Conservation (phyloP, 2,329 filamentous ascomycete species). For the Exutisphaerella laricina region DNA sequence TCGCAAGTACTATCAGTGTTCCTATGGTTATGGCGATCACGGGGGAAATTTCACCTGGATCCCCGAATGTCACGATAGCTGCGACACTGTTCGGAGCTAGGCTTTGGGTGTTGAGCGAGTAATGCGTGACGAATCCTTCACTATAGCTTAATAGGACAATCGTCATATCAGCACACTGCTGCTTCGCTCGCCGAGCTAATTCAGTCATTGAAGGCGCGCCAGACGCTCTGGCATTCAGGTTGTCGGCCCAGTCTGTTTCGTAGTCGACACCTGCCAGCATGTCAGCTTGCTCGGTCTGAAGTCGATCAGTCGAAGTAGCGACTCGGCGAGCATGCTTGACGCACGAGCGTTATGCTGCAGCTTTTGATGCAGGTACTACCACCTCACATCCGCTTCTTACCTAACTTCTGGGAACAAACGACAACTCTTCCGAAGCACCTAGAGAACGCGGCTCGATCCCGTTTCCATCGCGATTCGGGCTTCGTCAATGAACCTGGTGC, state of each 20-base stretch:
- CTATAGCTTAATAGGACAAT: neutral
- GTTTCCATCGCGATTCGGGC: too few relatives aligned
- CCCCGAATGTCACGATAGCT: neutral
- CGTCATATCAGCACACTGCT: neutral
- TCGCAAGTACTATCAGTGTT: neutral
- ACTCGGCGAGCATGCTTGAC: too few relatives aligned
- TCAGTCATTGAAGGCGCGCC: neutral
- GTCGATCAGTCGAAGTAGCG: too few relatives aligned
- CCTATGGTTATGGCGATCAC: too few relatives aligned
- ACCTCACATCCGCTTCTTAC: too few relatives aligned
- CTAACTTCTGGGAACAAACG: too few relatives aligned
- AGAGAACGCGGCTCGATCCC: too few relatives aligned
- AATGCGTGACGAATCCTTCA: neutral
- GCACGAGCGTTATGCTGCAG: too few relatives aligned
- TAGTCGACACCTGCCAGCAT: neutral
- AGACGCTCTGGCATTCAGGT: neutral
- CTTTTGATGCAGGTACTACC: too few relatives aligned
- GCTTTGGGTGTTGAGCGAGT: neutral
- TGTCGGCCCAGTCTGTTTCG: neutral
- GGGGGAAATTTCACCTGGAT: neutral
- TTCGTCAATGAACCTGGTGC: too few relatives aligned
- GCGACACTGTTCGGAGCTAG: neutral
- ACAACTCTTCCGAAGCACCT: too few relatives aligned
- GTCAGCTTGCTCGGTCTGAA: too few relatives aligned
- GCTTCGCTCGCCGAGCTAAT: neutral